Base-by-base conservation (phyloP, 1,284 basidiomycete genomes). In the Ganoderma meredithae region DNA sequence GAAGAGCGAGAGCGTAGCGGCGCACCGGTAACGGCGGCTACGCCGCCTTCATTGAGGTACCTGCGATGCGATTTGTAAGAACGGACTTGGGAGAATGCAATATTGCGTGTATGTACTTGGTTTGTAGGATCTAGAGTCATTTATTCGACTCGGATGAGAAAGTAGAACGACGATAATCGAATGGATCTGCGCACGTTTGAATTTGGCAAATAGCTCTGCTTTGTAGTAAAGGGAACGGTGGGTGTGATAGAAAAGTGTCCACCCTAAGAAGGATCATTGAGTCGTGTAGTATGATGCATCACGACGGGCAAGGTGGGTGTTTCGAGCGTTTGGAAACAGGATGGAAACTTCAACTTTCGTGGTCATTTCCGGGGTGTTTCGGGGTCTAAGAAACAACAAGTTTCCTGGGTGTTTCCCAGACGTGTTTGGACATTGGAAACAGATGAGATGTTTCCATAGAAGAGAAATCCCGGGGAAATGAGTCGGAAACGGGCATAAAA, bases 241-340 rank as follows among this genome's bases (percentile, higher is more conserved):
- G 95, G 95, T 13, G 86, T 89, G 75, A 97, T 90, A 5, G 90
- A 93, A 78, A 97, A 97, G 78, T 98, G 96, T 0, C 96, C 96
- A 22, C 96, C 96, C 85, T 94, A 49, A 2, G 19, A 40, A 31
- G 12, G 27, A 39, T 8, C 8, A 8, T 33, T 47, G 19, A n/a
- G 36, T 53, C 19, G 25, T 7, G 39, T 8, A 9, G 53, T 6
- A 40, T n/a, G n/a, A n/a, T n/a, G n/a, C n/a, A n/a, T n/a, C n/a
- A n/a, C n/a, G 31, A 31, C 31, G 31, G 31, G 31, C 31, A 31
- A 31, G 31, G 31, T 31, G 31, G 31, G 1, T 31, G 31, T 31
- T 31, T 31, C 31, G 31, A 31, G 31, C 3, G 31, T 31, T 31
- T 31, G 31, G 31, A 31, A 5, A 31, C 31, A 31, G 31, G 31